phyloP scores from a whole-genome alignment of 345 rosid genomes.

The Populus alba region DNA sequence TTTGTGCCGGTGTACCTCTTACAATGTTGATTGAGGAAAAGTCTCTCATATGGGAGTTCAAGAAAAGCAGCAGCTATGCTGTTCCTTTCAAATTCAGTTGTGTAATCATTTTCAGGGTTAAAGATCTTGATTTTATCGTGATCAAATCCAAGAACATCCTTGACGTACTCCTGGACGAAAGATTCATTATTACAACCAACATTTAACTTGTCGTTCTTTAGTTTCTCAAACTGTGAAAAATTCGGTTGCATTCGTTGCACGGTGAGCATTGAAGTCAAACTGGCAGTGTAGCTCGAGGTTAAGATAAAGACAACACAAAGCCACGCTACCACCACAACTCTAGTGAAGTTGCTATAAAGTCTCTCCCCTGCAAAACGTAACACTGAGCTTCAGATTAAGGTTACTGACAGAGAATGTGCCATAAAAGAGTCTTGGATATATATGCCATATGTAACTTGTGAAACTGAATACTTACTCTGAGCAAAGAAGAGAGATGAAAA shows the following conservation, averaged over 20 bases:
- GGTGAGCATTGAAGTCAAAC: slow-evolving; percentile 56
- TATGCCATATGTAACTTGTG: neutral
- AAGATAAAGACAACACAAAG: slow-evolving; percentile 54
- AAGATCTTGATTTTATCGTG: slow-evolving; percentile 20
- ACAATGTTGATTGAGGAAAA: slow-evolving; percentile 40
- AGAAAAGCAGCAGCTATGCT: slow-evolving; percentile 46
- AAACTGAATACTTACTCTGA: slow-evolving; percentile 39
- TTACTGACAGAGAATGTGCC: neutral
- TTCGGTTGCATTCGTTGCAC: slow-evolving; percentile 37
- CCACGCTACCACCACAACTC: slow-evolving; percentile 53
- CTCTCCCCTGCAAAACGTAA: slow-evolving; percentile 40
- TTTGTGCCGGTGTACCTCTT: slow-evolving; percentile 24
- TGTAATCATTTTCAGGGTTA: slow-evolving; percentile 19
- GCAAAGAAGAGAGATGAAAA: slow-evolving; percentile 54
- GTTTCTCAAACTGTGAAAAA: slow-evolving; percentile 32
- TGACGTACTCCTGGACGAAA: slow-evolving; percentile 41
- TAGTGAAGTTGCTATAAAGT: slow-evolving; percentile 36
- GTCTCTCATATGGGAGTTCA: slow-evolving; percentile 52
- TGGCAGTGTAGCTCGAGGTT: slow-evolving; percentile 61
- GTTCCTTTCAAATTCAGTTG: slow-evolving; percentile 20
- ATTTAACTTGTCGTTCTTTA: slow-evolving; percentile 25
- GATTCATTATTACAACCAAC: slow-evolving; percentile 54
- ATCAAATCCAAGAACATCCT: slow-evolving; percentile 27
- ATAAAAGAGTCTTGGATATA: neutral
- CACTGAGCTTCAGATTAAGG: neutral